Evolutionary conservation across 2,329 filamentous ascomycete genomes (phyloP).

Genomic region (Talaromyces sp.): DNA sequence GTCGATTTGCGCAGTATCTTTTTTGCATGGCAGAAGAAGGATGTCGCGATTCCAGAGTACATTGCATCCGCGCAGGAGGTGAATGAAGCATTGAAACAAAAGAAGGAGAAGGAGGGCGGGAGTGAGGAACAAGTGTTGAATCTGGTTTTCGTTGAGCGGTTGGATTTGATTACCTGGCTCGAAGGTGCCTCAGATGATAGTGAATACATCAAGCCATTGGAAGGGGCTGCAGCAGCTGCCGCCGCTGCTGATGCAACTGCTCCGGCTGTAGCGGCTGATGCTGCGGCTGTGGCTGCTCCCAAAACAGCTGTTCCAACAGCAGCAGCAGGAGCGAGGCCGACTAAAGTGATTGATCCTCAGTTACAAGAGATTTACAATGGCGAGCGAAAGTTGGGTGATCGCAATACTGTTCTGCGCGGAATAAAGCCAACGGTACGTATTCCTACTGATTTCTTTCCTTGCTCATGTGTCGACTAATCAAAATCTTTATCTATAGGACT

Average conservation of each 20-base stretch:
- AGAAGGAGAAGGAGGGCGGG: conserved; percentile 21
- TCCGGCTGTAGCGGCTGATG: conserved; percentile 41
- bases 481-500: conserved; percentile 64
- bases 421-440: conserved; percentile 75
- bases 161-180: conserved; percentile 90
- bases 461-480: neutral
- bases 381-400: conserved; percentile 86
- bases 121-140: conserved; percentile 67
- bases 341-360: conserved; percentile 72
- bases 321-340: conserved; percentile 44
- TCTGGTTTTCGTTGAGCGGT: conserved; percentile 81
- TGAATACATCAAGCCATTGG: conserved; percentile 84
- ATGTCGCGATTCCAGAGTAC: conserved; percentile 84
- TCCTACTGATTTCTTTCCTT: no score
- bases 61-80: conserved; percentile 75
- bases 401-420: conserved; percentile 80
- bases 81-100: conserved; percentile 64
- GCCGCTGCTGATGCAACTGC: conserved; percentile 40
- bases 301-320: conserved; percentile 36
- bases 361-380: conserved; percentile 84
- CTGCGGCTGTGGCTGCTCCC: conserved; percentile 46
- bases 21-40: conserved; percentile 92
- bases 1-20: conserved; percentile 91
- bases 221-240: conserved; percentile 47
- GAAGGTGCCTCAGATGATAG: conserved; percentile 84